Evolutionary conservation across 805 yeast genomes (phyloP), one percentile per base, ranked within the genome.

Genomic region (Yarrowia sp.): DNA sequence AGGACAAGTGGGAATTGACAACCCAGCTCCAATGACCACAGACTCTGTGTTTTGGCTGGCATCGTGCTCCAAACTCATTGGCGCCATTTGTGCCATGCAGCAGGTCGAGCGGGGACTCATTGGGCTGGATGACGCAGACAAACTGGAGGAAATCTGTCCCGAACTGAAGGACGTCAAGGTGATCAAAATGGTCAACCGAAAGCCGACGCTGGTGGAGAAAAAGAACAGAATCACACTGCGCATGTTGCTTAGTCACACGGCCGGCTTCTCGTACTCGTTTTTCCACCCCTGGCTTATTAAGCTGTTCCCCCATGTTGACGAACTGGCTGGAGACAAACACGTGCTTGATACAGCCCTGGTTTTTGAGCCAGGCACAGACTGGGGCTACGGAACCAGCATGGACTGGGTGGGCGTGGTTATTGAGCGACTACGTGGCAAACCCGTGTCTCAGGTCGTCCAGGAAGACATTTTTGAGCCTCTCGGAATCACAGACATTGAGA

Each of bases 341-440:
- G 70, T 19, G 11, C 65, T 76, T 26, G 49, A 67, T 3, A 65
- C 67, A 28, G 77, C 79, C 1, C 68, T 77, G 26, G 26, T 71
- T 6, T 75, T 73, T 62, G 78, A 78, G 58, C 81, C 81, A 1
- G 81, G 80, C 22, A 68, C 75, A 1, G 64, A 67, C 19, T 78
- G 78, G 78, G 30, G 65, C 9, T 78, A 78, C 66, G 79, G 81
- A 33, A 66, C 69, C 19, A 70, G 69, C 28, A 71, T 77, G 24
- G 81, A 78, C 64, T 76, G 79, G 79, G 78, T 74, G 0, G 79
- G 81, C 4, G 52, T 67, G 10, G 72, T 74, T 0, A 46, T 78
- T 2, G 74, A 75, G 66, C 68, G 73, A 28, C 72, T 71, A 24
- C 24, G 49, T 14, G 44, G 69, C 76, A 24, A 77, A 77, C 38